phyloP scores from a whole-genome alignment of 768 basidiomycete species.

The Rhodotorula babjevae region DNA sequence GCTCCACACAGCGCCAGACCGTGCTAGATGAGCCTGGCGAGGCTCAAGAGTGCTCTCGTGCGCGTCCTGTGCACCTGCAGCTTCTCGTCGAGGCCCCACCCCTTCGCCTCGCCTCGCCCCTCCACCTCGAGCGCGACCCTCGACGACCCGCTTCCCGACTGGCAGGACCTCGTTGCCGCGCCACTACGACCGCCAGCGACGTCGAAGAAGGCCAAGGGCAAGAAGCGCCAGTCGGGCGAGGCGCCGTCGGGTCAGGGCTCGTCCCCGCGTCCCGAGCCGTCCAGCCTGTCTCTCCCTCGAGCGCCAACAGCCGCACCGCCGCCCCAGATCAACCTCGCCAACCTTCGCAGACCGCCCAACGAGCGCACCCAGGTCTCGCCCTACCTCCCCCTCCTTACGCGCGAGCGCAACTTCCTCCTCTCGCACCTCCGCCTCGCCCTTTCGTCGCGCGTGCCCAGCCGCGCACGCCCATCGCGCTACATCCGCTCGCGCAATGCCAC shows the following conservation, averaged over 20 bases:
- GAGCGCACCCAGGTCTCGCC: constrained; percentile 23
- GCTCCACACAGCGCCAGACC: neutral
- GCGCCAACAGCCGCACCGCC: neutral
- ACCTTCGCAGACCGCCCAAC: neutral
- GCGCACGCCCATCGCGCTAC: neutral
- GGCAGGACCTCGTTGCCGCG: neutral
- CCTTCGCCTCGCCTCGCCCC: neutral
- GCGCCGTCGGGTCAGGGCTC: neutral
- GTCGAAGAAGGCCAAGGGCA: neutral
- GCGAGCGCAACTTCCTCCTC: constrained; percentile 29
- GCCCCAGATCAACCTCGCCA: neutral
- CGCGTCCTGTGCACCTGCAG: neutral
- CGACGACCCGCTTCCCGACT: constrained; percentile 12
- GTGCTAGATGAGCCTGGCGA: neutral
- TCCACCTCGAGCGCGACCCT: constrained; percentile 3
- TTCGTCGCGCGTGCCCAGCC: neutral
- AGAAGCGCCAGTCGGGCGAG: neutral
- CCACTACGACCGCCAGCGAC: neutral
- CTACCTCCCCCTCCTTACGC: constrained; percentile 28
- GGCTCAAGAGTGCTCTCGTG: neutral
- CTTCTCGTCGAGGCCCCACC: neutral
- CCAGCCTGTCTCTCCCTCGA: neutral
- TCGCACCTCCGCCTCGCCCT: constrained; percentile 5
- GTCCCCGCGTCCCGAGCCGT: no score
- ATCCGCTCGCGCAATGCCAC: neutral